Percentiles rank a stretch among this genome's conserved stretches.
These are phyloP conservation scores for Volvariella surrecta DNA, from an alignment of 1,284 basidiomycete genomes.

Conservation along the genomic window DNA sequence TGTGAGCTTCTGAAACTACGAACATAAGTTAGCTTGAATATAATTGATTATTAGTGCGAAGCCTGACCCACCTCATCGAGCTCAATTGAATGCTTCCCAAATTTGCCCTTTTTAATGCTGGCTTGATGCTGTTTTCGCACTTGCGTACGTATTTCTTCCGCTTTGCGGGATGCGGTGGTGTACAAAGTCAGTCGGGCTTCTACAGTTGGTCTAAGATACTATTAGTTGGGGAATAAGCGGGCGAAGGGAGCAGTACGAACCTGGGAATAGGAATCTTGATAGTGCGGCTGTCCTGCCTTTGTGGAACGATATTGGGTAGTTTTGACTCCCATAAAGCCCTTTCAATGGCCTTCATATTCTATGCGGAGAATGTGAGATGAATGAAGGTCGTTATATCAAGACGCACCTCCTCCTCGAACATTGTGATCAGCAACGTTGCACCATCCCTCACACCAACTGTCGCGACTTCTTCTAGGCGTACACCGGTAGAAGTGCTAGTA, in stretches of 20 bases:
- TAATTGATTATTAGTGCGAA: not conserved
- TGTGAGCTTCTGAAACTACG: constrained; percentile 63
- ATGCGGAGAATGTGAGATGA: constrained; percentile 15
- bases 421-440: constrained; percentile 56
- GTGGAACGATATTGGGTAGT: constrained; percentile 62
- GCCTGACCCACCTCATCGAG: constrained; percentile 44
- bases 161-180: constrained; percentile 45
- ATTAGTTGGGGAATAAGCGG: constrained; percentile 3
- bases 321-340: constrained; percentile 64
- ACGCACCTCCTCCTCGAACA: constrained; percentile 68
- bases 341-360: constrained; percentile 70
- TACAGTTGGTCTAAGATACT: constrained; percentile 53
- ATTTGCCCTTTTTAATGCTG: constrained; percentile 61
- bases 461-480: constrained; percentile 58
- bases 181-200: constrained; percentile 54
- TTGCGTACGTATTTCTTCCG: constrained; percentile 69
- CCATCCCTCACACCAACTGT: constrained; percentile 75
- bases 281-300: constrained; percentile 57
- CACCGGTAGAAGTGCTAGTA: constrained; percentile 11
- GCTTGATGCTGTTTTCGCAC: constrained; percentile 59
- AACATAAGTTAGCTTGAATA: not conserved
- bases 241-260: constrained; percentile 27
- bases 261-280: constrained; percentile 73
- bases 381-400: constrained; percentile 4
- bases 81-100: constrained; percentile 57